Base-by-base conservation (phyloP, 805 yeast species). In the Naumovozyma castellii region DNA sequence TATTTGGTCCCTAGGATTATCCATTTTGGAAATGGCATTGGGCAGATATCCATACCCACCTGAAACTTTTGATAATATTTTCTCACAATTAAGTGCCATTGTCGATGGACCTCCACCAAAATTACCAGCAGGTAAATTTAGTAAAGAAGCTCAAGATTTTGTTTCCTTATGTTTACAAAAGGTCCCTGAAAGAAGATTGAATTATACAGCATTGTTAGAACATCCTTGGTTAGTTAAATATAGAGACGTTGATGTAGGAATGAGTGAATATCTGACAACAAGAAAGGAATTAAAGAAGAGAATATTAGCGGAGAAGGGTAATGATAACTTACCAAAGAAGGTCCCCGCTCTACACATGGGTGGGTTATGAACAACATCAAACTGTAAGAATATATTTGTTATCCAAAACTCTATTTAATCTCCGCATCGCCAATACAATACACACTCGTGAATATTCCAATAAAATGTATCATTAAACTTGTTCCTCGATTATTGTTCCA, bases 1-100 rank as follows among this genome's bases (percentile, higher is more conserved):
- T 62, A 77, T 90, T 44, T 90, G 98, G 98, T 86, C 96, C 0
- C 64, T 90, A 34, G 98, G 97, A 0, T 68, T 90, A 42, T 76
- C 88, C 15, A 73, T 90, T 16, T 61, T 92, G 37, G 98, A 92
- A 64, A 78, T 86, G 49, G 92, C 97, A 2, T 76, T 77, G 39
- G 98, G 98, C 9, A 69, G 75, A 42, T 92, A 90, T 60, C 98
- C 98, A n/a, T 92, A 90, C 54, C 95, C 97, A 4, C 83, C 95
- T 1, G 97, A 92, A 53, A 83, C 95, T 2, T 87, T 78, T 54
- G 84, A 78, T 48, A 86, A 84, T 59, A 85, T 92, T 10, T 88
- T 92, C 54, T 81, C 92, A 5, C 98, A 92, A 63, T 71, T 92
- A 47, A 81, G 86, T 62, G 97, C 97, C 2, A 92, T 92, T 53